Conservation (phyloP, 1,284 basidiomycete species). For the Mrakiaceae sp. region DNA sequence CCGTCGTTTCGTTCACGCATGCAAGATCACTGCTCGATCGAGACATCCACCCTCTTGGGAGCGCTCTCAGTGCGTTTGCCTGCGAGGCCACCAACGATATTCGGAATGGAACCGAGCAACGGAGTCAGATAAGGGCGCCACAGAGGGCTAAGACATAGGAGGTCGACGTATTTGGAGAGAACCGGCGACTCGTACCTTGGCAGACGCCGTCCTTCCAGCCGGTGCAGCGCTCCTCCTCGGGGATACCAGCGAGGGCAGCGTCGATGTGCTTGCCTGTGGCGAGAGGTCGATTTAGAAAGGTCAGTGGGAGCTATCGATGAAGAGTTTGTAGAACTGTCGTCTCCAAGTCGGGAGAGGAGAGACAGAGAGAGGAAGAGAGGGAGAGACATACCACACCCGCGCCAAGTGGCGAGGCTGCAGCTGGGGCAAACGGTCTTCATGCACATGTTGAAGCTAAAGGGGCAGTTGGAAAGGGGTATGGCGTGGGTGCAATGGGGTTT, state of each 20-base stretch:
- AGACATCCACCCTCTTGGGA: too few species aligned
- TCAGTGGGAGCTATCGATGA: not conserved
- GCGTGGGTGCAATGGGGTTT: too few species aligned
- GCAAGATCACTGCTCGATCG: too few species aligned
- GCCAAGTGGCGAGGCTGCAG: conserved; percentile 11
- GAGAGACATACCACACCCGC: conserved; percentile 11
- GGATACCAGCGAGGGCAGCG: conserved; percentile 6
- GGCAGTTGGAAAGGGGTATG: too few species aligned
- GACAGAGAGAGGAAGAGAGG: not conserved
- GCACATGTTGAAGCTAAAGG: conserved; percentile 2
- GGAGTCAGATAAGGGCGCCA: too few species aligned
- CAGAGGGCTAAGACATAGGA: too few species aligned
- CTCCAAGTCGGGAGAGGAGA: not conserved
- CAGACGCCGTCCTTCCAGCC: conserved; percentile 14
- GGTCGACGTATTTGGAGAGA: too few species aligned
- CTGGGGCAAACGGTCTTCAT: conserved; percentile 2
- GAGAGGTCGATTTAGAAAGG: not conserved
- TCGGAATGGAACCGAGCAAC: too few species aligned
- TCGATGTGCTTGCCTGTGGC: conserved; percentile 15
- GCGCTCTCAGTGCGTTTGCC: too few species aligned
- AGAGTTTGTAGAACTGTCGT: not conserved
- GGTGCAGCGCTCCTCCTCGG: conserved; percentile 11
- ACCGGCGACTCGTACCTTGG: not conserved
- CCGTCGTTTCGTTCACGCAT: too few species aligned
- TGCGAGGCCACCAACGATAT: too few species aligned